Percentiles rank a stretch among this genome's conserved stretches.
Evolutionary conservation across 2,329 filamentous ascomycete genomes (phyloP).

Genomic region (Aspergillus hortae): DNA sequence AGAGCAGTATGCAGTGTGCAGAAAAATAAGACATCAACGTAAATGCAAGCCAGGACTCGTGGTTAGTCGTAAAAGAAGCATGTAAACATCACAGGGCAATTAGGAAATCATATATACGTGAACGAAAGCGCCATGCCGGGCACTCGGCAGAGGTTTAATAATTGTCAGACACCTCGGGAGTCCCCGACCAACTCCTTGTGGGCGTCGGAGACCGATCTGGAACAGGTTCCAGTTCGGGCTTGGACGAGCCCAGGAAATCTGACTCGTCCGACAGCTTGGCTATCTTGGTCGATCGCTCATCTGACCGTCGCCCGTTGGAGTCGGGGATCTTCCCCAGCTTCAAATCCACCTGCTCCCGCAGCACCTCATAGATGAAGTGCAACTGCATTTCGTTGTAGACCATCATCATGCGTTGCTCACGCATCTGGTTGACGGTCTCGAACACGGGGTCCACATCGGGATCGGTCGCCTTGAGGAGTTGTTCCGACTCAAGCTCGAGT

Average conservation of each 20-base stretch:
- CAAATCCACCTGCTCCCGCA: slow-evolving; percentile 55
- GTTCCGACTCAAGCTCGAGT: slow-evolving; percentile 72
- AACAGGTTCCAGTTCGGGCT: slow-evolving; percentile 34
- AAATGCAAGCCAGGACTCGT: slow-evolving; percentile 21
- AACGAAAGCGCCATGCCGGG: background rate
- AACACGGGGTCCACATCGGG: slow-evolving; percentile 66
- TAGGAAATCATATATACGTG: slow-evolving; percentile 10
- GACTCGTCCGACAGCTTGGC: slow-evolving; percentile 29
- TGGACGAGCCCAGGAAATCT: slow-evolving; percentile 27
- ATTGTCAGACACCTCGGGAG: slow-evolving; percentile 27
- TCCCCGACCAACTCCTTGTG: slow-evolving; percentile 25
- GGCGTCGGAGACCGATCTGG: slow-evolving; percentile 22
- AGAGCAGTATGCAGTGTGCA: slow-evolving; percentile 8
- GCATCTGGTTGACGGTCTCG: slow-evolving; percentile 72
- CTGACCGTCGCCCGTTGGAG: slow-evolving; percentile 17
- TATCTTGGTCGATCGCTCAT: slow-evolving; percentile 34
- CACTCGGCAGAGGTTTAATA: slow-evolving; percentile 17
- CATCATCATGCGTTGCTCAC: slow-evolving; percentile 91
- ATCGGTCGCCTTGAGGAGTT: slow-evolving; percentile 51
- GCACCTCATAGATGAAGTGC: slow-evolving; percentile 80
- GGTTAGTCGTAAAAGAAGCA: slow-evolving; percentile 12
- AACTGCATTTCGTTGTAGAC: slow-evolving; percentile 86
- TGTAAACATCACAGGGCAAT: slow-evolving; percentile 6
- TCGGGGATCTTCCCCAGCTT: slow-evolving; percentile 29
- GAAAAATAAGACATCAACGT: slow-evolving; percentile 19